Evolutionary conservation across 108 stramenopile species (phyloP), one percentile per base, ranked within the genome.

Genomic region (Cyclotella choctawhatcheeana): DNA sequence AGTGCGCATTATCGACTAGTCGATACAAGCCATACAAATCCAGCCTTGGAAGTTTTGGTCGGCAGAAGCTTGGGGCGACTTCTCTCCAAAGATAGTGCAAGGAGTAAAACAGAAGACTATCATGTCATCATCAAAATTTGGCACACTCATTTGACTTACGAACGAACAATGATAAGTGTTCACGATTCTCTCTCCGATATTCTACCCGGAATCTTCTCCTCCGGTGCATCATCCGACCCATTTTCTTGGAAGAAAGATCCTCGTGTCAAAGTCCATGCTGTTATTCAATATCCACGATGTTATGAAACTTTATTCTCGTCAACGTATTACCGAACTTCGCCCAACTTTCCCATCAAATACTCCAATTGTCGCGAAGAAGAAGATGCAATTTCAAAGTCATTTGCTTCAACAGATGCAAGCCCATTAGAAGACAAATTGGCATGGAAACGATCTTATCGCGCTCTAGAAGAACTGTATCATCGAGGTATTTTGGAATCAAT

Each of bases 81-180:
- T 1, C 32, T 58, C 6, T 29, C 59, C 22, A 44, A 52, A 18
- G 12, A 27, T 5, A 20, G 52, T 27, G 26, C 65, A 60, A 13
- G 16, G 33, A 53, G n/a, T n/a, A n/a, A n/a, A n/a, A n/a, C 52
- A 58, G 58, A 84, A 48, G 26, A 76, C 29, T 74, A 91, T 1
- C 93, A 94, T 63, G 81, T 94, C 6, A 78, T 91, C 17, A 91
- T 90, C 58, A 94, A 94, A 77, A 84, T 94, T 7, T 91, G 91
- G 90, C 92, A 95, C 58, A 95, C 91, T 10, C 85, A 95, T 67
- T 44, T 95, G 18, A 91, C 91, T 8, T 92, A 95, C 79, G 89
- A 90, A 17, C 61, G 93, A 51, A 95, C 93, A 10, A 81, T 78
- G 31, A 27, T 84, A 31, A 77, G 89, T 5, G 82, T 89, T 37